phyloP scores from a whole-genome alignment of 78 protist species.

The Emiliania huxleyi region DNA sequence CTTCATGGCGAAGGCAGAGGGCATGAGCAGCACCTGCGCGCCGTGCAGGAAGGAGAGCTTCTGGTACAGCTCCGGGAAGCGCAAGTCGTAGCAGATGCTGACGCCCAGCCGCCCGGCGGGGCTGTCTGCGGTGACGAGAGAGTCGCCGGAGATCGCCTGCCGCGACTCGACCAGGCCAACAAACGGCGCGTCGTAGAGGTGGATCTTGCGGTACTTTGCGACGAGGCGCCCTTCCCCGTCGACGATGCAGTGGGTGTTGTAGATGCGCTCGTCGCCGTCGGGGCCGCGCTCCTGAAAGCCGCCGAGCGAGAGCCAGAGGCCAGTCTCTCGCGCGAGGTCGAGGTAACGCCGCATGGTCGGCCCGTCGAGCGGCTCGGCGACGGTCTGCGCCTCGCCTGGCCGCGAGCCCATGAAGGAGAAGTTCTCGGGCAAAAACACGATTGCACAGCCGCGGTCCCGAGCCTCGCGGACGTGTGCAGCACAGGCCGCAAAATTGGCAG shows the following conservation, averaged over 20 bases:
- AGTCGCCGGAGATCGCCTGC: conserved; percentile 23
- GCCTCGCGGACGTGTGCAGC: background rate
- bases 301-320: conserved; percentile 61
- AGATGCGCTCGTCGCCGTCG: background rate
- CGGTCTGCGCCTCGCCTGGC: background rate
- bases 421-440: conserved; percentile 62
- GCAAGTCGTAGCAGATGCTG: conserved; percentile 65
- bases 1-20: conserved; percentile 62
- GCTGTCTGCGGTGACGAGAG: background rate
- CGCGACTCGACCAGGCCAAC: background rate
- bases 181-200: conserved; percentile 57
- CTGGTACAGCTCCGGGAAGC: conserved; percentile 64
- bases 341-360: background rate
- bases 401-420: conserved; percentile 36
- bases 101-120: conserved; percentile 46
- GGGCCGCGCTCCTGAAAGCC: conserved; percentile 50
- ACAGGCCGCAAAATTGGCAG: background rate
- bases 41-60: background rate
- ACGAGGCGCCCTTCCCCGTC: conserved; percentile 32
- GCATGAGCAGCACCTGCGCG: conserved; percentile 37
- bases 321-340: conserved; percentile 9
- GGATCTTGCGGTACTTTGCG: conserved; percentile 56
- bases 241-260: conserved; percentile 55
- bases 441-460: background rate
- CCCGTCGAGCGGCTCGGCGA: conserved; percentile 33